These are phyloP conservation scores for Suillus americanus DNA, from an alignment of 768 basidiomycete species.

Conservation along the genomic window DNA sequence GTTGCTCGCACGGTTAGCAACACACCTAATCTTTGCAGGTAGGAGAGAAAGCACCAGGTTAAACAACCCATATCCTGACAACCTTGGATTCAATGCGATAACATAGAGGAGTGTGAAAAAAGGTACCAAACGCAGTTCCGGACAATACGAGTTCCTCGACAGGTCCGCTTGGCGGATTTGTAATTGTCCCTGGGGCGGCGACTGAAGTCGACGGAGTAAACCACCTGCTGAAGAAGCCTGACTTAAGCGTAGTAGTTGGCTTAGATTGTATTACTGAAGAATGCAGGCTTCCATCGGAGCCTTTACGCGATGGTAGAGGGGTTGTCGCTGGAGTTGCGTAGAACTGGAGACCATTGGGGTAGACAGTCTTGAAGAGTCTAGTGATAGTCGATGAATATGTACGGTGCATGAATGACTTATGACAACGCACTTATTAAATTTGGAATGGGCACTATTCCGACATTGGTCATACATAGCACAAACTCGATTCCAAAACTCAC, in stretches of 20 bases:
- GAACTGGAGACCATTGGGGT: conserved; percentile 56
- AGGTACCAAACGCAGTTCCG: conserved; percentile 73
- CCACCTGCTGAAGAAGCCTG: conserved; percentile 42
- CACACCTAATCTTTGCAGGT: conserved; percentile 69
- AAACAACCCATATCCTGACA: conserved; percentile 60
- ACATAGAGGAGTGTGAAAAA: conserved; percentile 4
- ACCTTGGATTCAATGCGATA: not conserved
- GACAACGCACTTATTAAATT: conserved; percentile 59
- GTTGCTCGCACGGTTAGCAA: not conserved
- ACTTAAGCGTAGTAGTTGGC: conserved; percentile 16
- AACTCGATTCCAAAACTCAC: conserved; percentile 28
- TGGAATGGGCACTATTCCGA: conserved; percentile 59
- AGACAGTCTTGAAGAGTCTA: conserved; percentile 66
- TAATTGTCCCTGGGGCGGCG: conserved; percentile 19
- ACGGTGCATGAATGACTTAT: not conserved
- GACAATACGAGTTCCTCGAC: conserved; percentile 73
- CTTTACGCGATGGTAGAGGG: conserved; percentile 35
- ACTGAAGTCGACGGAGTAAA: conserved; percentile 16
- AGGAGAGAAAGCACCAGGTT: conserved; percentile 78
- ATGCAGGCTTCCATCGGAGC: conserved; percentile 23
- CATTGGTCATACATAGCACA: not conserved
- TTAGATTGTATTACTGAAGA: conserved; percentile 19
- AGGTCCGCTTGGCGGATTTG: conserved; percentile 45
- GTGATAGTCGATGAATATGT: conserved; percentile 7
- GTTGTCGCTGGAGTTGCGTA: conserved; percentile 40